Percentiles rank a stretch among this genome's conserved stretches.
Evolutionary conservation across 805 yeast genomes (phyloP).

Genomic region (Teunomyces tritomae): DNA sequence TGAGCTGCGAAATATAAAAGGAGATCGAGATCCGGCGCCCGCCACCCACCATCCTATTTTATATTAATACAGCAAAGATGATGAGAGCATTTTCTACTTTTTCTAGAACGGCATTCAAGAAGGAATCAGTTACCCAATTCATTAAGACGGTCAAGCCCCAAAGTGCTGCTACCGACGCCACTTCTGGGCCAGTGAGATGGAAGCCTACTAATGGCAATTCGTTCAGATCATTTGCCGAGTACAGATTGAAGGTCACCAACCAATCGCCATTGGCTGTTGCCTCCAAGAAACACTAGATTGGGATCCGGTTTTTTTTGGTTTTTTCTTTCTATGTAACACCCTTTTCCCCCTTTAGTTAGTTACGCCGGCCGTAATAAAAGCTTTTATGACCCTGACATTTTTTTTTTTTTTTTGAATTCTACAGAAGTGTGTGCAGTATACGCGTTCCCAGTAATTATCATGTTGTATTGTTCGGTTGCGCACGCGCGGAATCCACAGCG

Average conservation of each 20-base stretch:
- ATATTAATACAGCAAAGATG: too few relatives aligned
- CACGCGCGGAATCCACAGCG: neutral
- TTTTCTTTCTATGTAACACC: neutral
- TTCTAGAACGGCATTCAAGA: constrained; percentile 21
- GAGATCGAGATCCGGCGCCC: neutral
- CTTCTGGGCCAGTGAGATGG: constrained; percentile 23
- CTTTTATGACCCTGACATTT: neutral
- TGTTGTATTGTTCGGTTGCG: too few relatives aligned
- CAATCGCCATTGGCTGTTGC: constrained; percentile 39
- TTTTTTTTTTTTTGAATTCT: neutral
- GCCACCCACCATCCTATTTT: too few relatives aligned
- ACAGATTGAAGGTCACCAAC: constrained; percentile 40
- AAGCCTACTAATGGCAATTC: constrained; percentile 38
- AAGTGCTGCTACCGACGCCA: neutral
- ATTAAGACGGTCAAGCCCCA: constrained; percentile 18
- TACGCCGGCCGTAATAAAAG: neutral
- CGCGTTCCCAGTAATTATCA: too few relatives aligned
- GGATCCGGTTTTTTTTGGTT: too few relatives aligned
- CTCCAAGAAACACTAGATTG: constrained; percentile 8
- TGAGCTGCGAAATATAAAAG: neutral
- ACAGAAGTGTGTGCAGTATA: too few relatives aligned
- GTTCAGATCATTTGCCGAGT: constrained; percentile 43
- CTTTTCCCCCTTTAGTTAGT: neutral
- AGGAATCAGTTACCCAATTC: constrained; percentile 26
- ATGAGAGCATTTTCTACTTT: constrained; percentile 23